phyloP scores from a whole-genome alignment of 73 alveolate genomes.

The Tetrahymena malaccensis region DNA sequence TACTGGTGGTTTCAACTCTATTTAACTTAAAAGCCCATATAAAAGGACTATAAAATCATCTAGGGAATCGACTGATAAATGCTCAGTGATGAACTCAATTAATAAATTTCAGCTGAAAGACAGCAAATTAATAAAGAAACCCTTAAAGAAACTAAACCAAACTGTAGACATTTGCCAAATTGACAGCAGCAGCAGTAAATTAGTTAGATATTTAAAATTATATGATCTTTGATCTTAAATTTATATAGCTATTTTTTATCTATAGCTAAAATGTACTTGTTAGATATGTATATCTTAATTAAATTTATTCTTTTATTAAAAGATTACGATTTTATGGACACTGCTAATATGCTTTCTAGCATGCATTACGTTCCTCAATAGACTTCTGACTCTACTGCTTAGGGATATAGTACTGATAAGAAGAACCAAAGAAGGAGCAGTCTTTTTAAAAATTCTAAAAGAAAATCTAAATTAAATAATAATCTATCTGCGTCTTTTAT shows the following conservation, averaged over 20 bases:
- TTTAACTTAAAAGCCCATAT: not conserved
- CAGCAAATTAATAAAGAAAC: not conserved
- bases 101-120: not conserved
- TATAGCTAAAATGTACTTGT: not conserved
- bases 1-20: not conserved
- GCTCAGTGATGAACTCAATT: not conserved
- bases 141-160: not conserved
- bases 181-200: not conserved
- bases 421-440: not conserved
- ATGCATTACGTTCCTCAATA: not conserved
- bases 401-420: not conserved
- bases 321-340: not conserved
- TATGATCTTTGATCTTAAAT: not conserved
- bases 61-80: not conserved
- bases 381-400: not conserved
- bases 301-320: not conserved
- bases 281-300: not conserved
- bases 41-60: not conserved
- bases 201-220: not conserved
- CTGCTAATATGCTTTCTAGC: not conserved
- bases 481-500: not conserved
- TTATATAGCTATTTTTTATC: not conserved
- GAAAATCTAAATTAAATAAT: not conserved
- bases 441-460: not conserved
- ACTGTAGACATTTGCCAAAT: not conserved